Evolutionary conservation across 768 basidiomycete species (phyloP).

Genomic region (Podaxis mareebaensis): DNA sequence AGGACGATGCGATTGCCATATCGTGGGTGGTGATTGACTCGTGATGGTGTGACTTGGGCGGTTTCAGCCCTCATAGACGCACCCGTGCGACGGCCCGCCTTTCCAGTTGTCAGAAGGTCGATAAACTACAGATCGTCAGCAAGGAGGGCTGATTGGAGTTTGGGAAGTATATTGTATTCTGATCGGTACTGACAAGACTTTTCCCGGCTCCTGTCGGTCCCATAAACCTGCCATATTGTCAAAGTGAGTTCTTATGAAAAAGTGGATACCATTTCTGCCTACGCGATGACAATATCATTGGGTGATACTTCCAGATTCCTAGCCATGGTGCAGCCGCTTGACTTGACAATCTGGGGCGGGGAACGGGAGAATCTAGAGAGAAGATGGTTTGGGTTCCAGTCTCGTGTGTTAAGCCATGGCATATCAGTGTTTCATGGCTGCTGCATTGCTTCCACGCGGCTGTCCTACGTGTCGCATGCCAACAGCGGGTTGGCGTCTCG

Average conservation of each 20-base stretch:
- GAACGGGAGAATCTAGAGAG: neutral
- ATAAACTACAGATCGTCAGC: neutral
- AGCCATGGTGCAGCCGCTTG: neutral
- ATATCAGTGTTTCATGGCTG: neutral
- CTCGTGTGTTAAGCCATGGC: neutral
- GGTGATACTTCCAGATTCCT: neutral
- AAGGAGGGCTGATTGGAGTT: neutral
- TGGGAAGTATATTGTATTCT: neutral
- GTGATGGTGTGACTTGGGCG: neutral
- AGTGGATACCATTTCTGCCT: neutral
- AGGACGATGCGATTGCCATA: conserved; percentile 4
- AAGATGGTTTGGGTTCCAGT: neutral
- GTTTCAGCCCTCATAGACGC: neutral
- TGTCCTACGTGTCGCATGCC: neutral
- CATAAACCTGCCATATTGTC: neutral
- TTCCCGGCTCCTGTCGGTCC: conserved; percentile 6
- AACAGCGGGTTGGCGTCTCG: neutral
- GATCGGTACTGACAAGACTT: neutral
- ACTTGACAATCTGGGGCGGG: neutral
- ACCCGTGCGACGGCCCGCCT: neutral
- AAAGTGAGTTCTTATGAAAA: neutral
- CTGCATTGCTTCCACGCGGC: neutral
- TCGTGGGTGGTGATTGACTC: neutral
- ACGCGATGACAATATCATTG: conserved; percentile 5
- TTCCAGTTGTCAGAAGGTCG: conserved; percentile 2